These are phyloP conservation scores for Wallemia hederae DNA, from an alignment of 1,284 basidiomycete genomes.

Conservation along the genomic window DNA sequence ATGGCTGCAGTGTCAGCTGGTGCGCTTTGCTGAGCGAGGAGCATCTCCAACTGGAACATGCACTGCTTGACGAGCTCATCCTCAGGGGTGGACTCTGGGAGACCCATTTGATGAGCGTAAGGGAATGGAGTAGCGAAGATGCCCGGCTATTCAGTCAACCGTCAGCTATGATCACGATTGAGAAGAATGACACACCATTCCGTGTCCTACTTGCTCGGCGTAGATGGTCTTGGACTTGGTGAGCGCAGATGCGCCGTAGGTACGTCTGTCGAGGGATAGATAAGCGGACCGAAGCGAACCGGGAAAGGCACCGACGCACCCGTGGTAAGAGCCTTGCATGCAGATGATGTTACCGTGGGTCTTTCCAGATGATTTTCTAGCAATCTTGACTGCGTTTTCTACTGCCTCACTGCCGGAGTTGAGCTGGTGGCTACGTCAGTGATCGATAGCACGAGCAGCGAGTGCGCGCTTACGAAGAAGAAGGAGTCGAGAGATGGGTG, in stretches of 20 bases:
- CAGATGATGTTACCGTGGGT: conserved; percentile 49
- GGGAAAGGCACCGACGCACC: too few species aligned
- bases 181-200: conserved; percentile 32
- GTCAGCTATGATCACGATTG: neutral
- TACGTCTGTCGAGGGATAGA: conserved; percentile 35
- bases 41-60: conserved; percentile 51
- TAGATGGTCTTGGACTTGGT: conserved; percentile 79
- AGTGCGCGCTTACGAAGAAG: conserved; percentile 33
- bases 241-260: conserved; percentile 58
- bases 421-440: conserved; percentile 21
- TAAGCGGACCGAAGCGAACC: neutral
- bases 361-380: conserved; percentile 38
- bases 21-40: conserved; percentile 54
- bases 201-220: conserved; percentile 40
- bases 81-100: conserved; percentile 30
- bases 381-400: conserved; percentile 31
- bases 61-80: conserved; percentile 36
- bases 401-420: conserved; percentile 80
- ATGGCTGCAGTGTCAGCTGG: conserved; percentile 72
- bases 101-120: conserved; percentile 66
- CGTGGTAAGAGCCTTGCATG: conserved; percentile 36
- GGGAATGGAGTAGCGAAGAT: conserved; percentile 60
- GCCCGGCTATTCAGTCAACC: conserved; percentile 29
- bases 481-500: conserved; percentile 67
- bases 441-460: neutral